Percentiles rank a stretch among this genome's conserved stretches.
Conservation (phyloP, 2,329 filamentous ascomycete genomes). For the Drechmeria coniospora region DNA sequence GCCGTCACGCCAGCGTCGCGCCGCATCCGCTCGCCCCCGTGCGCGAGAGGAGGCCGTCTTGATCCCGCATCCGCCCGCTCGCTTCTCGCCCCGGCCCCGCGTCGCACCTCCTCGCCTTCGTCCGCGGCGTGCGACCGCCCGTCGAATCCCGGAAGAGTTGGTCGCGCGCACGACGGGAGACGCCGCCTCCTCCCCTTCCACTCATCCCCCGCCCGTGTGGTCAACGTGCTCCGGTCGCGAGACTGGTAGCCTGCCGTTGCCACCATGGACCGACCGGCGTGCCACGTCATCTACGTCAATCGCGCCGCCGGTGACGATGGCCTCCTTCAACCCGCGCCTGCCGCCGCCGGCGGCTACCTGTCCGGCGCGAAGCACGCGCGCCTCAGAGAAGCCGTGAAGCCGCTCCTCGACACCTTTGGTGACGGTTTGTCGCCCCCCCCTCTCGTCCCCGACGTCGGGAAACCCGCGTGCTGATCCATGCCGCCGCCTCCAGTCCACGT, state of each 20-base stretch:
- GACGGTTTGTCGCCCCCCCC: slow-evolving; percentile 24
- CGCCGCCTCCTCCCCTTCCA: not conserved
- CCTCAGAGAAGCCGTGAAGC: slow-evolving; percentile 29
- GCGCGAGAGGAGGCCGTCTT: too few species aligned
- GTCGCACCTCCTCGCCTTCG: not conserved
- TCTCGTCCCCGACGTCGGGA: not conserved
- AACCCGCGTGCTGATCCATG: not conserved
- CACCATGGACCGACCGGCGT: slow-evolving; percentile 41
- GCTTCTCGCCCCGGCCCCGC: not conserved
- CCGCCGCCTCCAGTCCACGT: slow-evolving; percentile 29
- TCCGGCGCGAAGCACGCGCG: slow-evolving; percentile 21
- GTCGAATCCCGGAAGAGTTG: not conserved
- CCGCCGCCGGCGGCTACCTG: slow-evolving; percentile 4
- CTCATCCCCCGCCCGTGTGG: slow-evolving; percentile 20
- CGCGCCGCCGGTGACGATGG: slow-evolving; percentile 33
- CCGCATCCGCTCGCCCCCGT: too few species aligned
- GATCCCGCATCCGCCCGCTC: not conserved
- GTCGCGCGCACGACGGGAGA: slow-evolving; percentile 1
- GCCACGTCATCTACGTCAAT: slow-evolving; percentile 46
- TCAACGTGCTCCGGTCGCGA: slow-evolving; percentile 43
- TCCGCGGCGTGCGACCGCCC: not conserved
- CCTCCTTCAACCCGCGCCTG: slow-evolving; percentile 18
- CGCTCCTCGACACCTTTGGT: slow-evolving; percentile 38
- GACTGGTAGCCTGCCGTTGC: slow-evolving; percentile 42
- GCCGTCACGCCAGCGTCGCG: too few species aligned